Evolutionary conservation across 352 stramenopile genomes (phyloP).

Genomic region (Aphanomyces stellatus): DNA sequence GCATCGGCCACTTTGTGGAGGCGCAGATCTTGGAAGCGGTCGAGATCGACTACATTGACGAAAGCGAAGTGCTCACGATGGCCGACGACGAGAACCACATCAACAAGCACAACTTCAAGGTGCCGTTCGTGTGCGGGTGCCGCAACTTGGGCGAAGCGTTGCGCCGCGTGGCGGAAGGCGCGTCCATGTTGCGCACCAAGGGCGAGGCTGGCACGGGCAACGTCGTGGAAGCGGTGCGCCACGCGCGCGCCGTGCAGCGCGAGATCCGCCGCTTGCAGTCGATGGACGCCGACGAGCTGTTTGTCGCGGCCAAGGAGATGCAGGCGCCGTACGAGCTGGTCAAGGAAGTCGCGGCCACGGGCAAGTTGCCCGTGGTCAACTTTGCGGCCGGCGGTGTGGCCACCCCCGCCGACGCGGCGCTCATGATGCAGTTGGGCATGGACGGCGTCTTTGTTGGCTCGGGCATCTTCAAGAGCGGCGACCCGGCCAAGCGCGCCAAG

Average conservation of each 20-base stretch:
- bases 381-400: constrained; percentile 97
- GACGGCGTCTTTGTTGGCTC: constrained; percentile 98
- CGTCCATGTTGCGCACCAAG: constrained; percentile 97
- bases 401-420: constrained; percentile 93
- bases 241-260: constrained; percentile 88
- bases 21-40: constrained; percentile 96
- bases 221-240: constrained; percentile 96
- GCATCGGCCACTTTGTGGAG: constrained; percentile 98
- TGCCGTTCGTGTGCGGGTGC: constrained; percentile 98
- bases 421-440: constrained; percentile 99
- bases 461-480: constrained; percentile 96
- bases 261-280: constrained; percentile 87
- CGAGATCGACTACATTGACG: constrained; percentile 99
- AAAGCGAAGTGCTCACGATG: constrained; percentile 98
- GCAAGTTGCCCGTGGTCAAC: constrained; percentile 94
- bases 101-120: constrained; percentile 95
- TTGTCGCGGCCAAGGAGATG: constrained; percentile 95
- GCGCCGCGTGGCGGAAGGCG: constrained; percentile 91
- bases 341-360: constrained; percentile 88
- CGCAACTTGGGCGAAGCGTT: constrained; percentile 96
- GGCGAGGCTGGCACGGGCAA: constrained; percentile 97
- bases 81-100: constrained; percentile 97
- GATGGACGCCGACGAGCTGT: constrained; percentile 97
- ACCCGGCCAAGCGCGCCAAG: constrained; percentile 90
- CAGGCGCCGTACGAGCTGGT: constrained; percentile 91